phyloP scores from a whole-genome alignment of 495 filamentous ascomycete species.

The Hypoxylon perforatum region DNA sequence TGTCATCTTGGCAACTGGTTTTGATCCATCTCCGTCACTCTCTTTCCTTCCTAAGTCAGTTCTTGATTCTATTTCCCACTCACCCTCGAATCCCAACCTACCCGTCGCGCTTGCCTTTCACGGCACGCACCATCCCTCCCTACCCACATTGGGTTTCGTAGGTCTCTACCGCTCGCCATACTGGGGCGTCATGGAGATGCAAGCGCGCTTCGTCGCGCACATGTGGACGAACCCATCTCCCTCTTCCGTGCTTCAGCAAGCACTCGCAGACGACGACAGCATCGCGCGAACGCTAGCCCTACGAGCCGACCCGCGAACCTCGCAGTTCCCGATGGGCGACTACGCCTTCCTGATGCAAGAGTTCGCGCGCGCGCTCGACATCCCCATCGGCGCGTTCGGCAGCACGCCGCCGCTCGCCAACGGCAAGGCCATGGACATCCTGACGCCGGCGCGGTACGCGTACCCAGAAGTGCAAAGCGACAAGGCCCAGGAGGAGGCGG shows the following conservation, averaged over 20 bases:
- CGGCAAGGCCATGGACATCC: conserved; percentile 54
- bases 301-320: conserved; percentile 55
- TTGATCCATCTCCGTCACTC: conserved; percentile 69
- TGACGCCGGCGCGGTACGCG: conserved; percentile 58
- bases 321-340: conserved; percentile 85
- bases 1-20: conserved; percentile 83
- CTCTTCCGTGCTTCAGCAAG: conserved; percentile 36
- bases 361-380: conserved; percentile 65
- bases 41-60: conserved; percentile 68
- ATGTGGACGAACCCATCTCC: conserved; percentile 52
- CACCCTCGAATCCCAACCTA: conserved; percentile 64
- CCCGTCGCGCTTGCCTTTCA: conserved; percentile 77
- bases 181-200: conserved; percentile 90
- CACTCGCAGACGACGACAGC: conserved; percentile 53
- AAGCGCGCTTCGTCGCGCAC: conserved; percentile 72
- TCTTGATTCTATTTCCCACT: conserved; percentile 65
- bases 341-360: conserved; percentile 83
- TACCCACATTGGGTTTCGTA: conserved; percentile 79
- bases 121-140: conserved; percentile 65
- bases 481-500: conserved; percentile 31
- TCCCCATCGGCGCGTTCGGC: conserved; percentile 45
- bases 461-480: conserved; percentile 16
- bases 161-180: conserved; percentile 89
- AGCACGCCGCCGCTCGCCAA: conserved; percentile 48
- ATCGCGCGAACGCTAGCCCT: conserved; percentile 57